Conservation (phyloP, 192 early-diverging fungal genomes). For the Coemansia sp. region DNA sequence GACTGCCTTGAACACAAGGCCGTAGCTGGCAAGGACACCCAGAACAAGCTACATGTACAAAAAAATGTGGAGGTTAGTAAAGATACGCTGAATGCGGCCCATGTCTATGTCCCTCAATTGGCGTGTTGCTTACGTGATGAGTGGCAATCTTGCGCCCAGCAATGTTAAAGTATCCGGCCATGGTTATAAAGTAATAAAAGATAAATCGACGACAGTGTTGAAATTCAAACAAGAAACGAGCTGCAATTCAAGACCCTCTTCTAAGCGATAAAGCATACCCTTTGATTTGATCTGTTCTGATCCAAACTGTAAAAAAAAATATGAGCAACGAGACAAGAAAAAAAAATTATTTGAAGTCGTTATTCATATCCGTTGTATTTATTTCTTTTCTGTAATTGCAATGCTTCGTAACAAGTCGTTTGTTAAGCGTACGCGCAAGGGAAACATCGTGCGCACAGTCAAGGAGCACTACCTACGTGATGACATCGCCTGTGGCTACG, state of each 20-base stretch:
- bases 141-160: conserved; percentile 53
- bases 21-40: conserved; percentile 46
- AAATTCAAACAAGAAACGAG: neutral
- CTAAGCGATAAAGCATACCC: neutral
- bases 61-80: neutral
- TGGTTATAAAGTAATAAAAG: neutral
- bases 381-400: neutral
- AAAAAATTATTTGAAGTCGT: neutral
- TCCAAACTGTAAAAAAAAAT: neutral
- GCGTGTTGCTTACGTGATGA: conserved; percentile 46
- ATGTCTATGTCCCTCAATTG: neutral
- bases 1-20: conserved; percentile 34
- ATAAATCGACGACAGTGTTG: neutral
- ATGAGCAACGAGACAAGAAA: neutral
- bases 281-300: neutral
- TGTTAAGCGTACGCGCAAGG: conserved; percentile 88
- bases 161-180: conserved; percentile 53
- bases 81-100: neutral
- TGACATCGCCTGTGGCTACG: conserved; percentile 80
- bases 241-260: neutral
- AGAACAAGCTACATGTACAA: conserved; percentile 44
- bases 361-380: neutral
- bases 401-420: conserved; percentile 83
- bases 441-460: conserved; percentile 90
- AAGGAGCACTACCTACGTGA: conserved; percentile 97